Evolutionary conservation across 2,329 filamentous ascomycete species (phyloP).

Genomic region (Fusarium anthophilum): DNA sequence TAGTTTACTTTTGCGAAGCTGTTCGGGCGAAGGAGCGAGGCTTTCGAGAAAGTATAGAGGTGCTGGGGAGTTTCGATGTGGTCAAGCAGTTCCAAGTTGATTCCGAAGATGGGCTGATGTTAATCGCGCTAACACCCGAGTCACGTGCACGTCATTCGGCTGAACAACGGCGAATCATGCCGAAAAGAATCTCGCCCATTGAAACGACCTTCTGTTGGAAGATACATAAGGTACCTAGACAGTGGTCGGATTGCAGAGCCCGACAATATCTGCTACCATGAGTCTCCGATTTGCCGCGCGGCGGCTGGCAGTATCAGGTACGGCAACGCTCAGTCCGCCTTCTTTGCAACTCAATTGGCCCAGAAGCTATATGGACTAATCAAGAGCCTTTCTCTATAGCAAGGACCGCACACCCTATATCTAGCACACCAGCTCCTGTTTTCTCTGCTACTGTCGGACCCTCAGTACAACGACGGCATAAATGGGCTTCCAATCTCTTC

Average conservation of each 20-base stretch:
- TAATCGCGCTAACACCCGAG: slow-evolving; percentile 46
- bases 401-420: slow-evolving; percentile 32
- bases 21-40: slow-evolving; percentile 34
- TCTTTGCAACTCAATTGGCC: slow-evolving; percentile 28
- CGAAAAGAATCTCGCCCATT: slow-evolving; percentile 43
- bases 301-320: slow-evolving; percentile 70
- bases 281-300: slow-evolving; percentile 71
- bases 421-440: slow-evolving; percentile 27
- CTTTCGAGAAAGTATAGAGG: slow-evolving; percentile 28
- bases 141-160: slow-evolving; percentile 40
- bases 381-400: slow-evolving; percentile 27
- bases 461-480: slow-evolving; percentile 50
- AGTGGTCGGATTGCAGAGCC: slow-evolving; percentile 35
- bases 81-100: slow-evolving; percentile 42
- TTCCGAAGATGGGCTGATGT: slow-evolving; percentile 47
- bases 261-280: slow-evolving; percentile 58
- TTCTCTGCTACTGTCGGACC: slow-evolving; percentile 25
- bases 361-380: slow-evolving; percentile 21
- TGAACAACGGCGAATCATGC: slow-evolving; percentile 36
- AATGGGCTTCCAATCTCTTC: slow-evolving; percentile 55
- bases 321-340: slow-evolving; percentile 30
- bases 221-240: slow-evolving; percentile 26
- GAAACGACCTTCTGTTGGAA: slow-evolving; percentile 11
- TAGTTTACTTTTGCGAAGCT: slow-evolving; percentile 37
- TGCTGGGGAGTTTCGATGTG: slow-evolving; percentile 35